These are phyloP conservation scores for Galerina marginata DNA, from an alignment of 768 basidiomycete species.

Conservation along the genomic window DNA sequence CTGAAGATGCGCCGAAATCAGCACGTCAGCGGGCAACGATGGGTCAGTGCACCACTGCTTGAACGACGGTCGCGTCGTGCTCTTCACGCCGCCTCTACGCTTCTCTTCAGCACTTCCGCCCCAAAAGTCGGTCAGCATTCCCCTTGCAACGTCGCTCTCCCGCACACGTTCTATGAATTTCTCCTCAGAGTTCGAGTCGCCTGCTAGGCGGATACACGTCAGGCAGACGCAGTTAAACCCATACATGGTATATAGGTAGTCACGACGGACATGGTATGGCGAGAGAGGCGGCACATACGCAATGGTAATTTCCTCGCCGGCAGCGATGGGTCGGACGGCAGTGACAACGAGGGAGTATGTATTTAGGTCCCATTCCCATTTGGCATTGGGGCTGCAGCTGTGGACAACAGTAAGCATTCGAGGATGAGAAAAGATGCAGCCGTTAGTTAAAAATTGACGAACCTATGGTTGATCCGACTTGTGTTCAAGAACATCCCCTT, in stretches of 20 bases:
- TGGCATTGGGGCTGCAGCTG: conserved; percentile 48
- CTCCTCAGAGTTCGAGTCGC: background rate
- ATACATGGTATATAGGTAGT: conserved; percentile 28
- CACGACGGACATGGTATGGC: conserved; percentile 26
- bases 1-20: conserved; percentile 37
- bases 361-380: conserved; percentile 39
- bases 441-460: background rate
- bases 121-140: conserved; percentile 34
- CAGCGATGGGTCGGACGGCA: conserved; percentile 38
- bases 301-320: conserved; percentile 45
- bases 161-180: conserved; percentile 3
- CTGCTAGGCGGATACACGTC: conserved; percentile 26
- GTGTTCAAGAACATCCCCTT: conserved; percentile 41
- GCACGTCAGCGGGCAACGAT: conserved; percentile 27
- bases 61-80: conserved; percentile 29
- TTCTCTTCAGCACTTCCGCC: background rate
- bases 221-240: conserved; percentile 40
- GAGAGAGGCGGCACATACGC: conserved; percentile 34
- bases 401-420: background rate
- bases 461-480: conserved; percentile 49
- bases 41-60: conserved; percentile 39
- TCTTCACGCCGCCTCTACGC: no score
- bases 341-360: conserved; percentile 38
- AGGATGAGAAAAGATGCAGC: no score
- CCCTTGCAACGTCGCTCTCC: conserved; percentile 35